Evolutionary conservation across 352 stramenopile genomes (phyloP).

Genomic region (Globisporangium emineosum): DNA sequence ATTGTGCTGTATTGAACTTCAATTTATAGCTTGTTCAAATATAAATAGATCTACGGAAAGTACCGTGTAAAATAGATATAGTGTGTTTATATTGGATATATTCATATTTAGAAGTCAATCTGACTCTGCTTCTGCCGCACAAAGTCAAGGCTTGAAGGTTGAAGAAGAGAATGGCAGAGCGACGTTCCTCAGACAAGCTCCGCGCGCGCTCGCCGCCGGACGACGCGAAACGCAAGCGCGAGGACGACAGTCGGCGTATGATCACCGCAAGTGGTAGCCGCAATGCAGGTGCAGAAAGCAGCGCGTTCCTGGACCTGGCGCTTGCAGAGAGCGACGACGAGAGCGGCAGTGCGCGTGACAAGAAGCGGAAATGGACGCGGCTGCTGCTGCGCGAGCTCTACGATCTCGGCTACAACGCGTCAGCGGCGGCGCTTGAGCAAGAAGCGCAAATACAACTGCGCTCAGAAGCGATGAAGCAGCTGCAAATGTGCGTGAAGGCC

Average conservation of each 20-base stretch:
- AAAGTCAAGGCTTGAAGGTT: neutral
- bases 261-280: neutral
- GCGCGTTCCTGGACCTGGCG: conserved; percentile 4
- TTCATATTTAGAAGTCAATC: neutral
- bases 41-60: too few relatives aligned
- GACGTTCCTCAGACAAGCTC: neutral
- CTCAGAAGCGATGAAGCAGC: conserved; percentile 47
- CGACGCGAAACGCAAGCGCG: conserved; percentile 32
- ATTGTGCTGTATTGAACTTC: neutral
- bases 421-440: conserved; percentile 46
- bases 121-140: neutral
- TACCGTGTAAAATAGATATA: neutral
- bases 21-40: neutral
- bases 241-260: neutral
- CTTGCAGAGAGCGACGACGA: neutral
- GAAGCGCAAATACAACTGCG: conserved; percentile 57
- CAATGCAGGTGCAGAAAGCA: neutral
- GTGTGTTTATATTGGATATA: neutral
- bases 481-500: conserved; percentile 38
- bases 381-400: conserved; percentile 75
- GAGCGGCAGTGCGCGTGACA: conserved; percentile 1
- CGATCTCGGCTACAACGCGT: conserved; percentile 49
- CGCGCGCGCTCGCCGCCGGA: neutral
- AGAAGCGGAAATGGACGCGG: conserved; percentile 60
- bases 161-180: conserved; percentile 9